phyloP scores from a whole-genome alignment of 768 basidiomycete genomes.

The Sistotremastrum suecicum region DNA sequence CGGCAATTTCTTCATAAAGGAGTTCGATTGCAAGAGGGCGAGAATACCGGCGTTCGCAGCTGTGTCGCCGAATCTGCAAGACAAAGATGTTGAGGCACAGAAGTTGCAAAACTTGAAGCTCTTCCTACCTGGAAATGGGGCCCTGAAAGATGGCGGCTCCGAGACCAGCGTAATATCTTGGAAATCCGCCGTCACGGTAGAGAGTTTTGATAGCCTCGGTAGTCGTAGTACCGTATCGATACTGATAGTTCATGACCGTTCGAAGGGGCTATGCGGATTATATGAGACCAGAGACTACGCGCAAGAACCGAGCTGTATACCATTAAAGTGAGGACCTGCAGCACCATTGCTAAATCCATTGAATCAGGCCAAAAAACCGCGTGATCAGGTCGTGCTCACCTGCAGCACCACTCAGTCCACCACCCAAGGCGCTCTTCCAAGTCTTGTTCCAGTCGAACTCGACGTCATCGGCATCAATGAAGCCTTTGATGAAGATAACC shows the following conservation, averaged over 20 bases:
- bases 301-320: constrained; percentile 8
- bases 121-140: constrained; percentile 34
- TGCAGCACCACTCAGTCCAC: constrained; percentile 81
- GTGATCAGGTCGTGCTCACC: constrained; percentile 24
- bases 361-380: background rate
- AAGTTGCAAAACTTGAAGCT: background rate
- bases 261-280: constrained; percentile 51
- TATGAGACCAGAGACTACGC: background rate
- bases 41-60: constrained; percentile 89
- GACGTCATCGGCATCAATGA: constrained; percentile 53
- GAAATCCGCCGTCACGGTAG: constrained; percentile 65
- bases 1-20: constrained; percentile 52
- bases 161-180: constrained; percentile 82
- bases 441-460: constrained; percentile 74
- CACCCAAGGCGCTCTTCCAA: constrained; percentile 72
- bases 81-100: constrained; percentile 9
- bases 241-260: constrained; percentile 98
- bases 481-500: constrained; percentile 49
- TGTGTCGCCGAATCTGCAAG: constrained; percentile 74
- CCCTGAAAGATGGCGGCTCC: constrained; percentile 77
- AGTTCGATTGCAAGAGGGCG: constrained; percentile 67
- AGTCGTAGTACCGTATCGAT: constrained; percentile 72
- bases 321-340: constrained; percentile 88
- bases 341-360: constrained; percentile 60
- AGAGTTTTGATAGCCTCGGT: constrained; percentile 52